Conservation (phyloP, 2,329 filamentous ascomycete species). For the Trichoderma harzianum region DNA sequence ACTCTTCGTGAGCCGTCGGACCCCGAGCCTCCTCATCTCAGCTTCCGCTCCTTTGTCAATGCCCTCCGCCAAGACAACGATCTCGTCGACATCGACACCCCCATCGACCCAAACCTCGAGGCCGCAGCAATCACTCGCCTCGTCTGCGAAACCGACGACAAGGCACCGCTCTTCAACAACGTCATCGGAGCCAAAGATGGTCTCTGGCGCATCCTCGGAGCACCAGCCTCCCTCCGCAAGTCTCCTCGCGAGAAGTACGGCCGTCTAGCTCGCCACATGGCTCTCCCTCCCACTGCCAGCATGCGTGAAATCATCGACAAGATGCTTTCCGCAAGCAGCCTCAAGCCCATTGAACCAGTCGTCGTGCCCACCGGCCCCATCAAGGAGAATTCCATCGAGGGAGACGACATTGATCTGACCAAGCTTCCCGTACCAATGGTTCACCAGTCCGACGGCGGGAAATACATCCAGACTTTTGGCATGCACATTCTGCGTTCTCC, state of each 20-base stretch:
- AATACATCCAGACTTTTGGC: background rate
- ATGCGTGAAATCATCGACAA: conserved; percentile 38
- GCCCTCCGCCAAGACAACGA: conserved; percentile 41
- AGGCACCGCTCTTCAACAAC: conserved; percentile 52
- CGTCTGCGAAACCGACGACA: conserved; percentile 43
- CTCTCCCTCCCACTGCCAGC: conserved; percentile 36
- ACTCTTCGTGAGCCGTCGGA: background rate
- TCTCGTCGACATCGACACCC: conserved; percentile 42
- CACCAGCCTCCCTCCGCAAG: conserved; percentile 37
- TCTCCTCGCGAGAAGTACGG: conserved; percentile 35
- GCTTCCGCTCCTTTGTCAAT: conserved; percentile 46
- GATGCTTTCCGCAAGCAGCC: conserved; percentile 28
- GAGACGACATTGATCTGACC: background rate
- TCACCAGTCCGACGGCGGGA: background rate
- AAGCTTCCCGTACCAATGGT: background rate
- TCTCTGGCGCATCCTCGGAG: conserved; percentile 47
- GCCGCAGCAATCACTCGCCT: conserved; percentile 44
- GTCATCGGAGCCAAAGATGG: conserved; percentile 44
- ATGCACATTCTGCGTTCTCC: background rate
- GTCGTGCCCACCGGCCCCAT: background rate
- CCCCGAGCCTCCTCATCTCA: conserved; percentile 26
- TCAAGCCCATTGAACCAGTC: background rate
- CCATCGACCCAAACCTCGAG: conserved; percentile 45
- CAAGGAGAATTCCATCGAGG: conserved; percentile 1
- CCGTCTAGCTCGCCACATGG: conserved; percentile 41